These are phyloP conservation scores for Pseudocercospora musae DNA, from an alignment of 2,329 filamentous ascomycete genomes.

Conservation along the genomic window DNA sequence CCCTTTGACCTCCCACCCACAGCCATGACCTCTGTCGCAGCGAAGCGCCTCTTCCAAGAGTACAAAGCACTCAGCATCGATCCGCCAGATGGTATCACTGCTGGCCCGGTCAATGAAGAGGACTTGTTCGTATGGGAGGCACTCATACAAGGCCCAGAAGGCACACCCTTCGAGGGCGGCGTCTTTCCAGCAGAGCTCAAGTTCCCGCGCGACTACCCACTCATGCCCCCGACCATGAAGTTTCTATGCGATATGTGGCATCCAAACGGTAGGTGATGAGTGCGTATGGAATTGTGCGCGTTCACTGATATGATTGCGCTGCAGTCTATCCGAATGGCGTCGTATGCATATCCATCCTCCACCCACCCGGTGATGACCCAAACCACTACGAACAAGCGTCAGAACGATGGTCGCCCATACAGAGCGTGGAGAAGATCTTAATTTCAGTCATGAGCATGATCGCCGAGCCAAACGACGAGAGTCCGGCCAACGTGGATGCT, in stretches of 20 bases:
- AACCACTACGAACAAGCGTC: slow-evolving; percentile 97
- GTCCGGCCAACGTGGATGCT: slow-evolving; percentile 91
- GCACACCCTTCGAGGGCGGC: slow-evolving; percentile 92
- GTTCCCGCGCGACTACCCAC: slow-evolving; percentile 95
- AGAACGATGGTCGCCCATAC: slow-evolving; percentile 94
- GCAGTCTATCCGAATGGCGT: slow-evolving; percentile 85
- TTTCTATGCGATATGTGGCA: slow-evolving; percentile 95
- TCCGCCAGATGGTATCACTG: slow-evolving; percentile 95
- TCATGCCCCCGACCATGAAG: slow-evolving; percentile 92
- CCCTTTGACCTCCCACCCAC: background rate
- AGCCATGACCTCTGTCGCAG: slow-evolving; percentile 48
- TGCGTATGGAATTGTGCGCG: background rate
- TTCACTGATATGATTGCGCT: background rate
- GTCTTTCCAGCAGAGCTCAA: slow-evolving; percentile 92
- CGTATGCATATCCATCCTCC: slow-evolving; percentile 97
- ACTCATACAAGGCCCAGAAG: slow-evolving; percentile 90
- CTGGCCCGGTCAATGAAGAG: slow-evolving; percentile 88
- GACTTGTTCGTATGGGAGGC: slow-evolving; percentile 97
- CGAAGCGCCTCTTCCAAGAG: slow-evolving; percentile 86
- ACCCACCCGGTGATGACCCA: slow-evolving; percentile 92
- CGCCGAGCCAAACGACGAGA: slow-evolving; percentile 95
- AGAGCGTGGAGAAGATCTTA: slow-evolving; percentile 95
- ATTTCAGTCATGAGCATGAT: slow-evolving; percentile 98
- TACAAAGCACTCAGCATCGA: slow-evolving; percentile 92
- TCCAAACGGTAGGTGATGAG: slow-evolving; percentile 70